These are phyloP conservation scores for Xerocomus amazonicus DNA, from an alignment of 1,284 basidiomycete genomes.

Conservation along the genomic window DNA sequence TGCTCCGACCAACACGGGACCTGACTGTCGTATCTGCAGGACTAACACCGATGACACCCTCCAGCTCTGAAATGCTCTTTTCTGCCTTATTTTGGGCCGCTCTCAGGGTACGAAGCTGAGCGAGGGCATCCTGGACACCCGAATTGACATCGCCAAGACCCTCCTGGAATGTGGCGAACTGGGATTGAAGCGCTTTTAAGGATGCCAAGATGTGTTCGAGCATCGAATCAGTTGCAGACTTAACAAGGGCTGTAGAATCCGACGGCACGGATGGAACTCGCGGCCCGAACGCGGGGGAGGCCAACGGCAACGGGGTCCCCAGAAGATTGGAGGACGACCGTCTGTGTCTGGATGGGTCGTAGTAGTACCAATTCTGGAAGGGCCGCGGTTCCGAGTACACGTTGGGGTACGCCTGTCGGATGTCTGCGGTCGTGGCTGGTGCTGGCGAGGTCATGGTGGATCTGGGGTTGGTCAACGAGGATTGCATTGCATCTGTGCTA, in stretches of 20 bases:
- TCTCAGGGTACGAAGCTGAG: slow-evolving; percentile 15
- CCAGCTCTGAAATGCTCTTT: slow-evolving; percentile 11
- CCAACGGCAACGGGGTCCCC: not conserved
- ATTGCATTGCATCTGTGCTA: not conserved
- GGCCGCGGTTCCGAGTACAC: slow-evolving; percentile 1
- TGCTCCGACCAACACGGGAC: not conserved
- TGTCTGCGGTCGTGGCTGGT: not conserved
- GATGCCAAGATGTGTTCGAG: slow-evolving; percentile 1
- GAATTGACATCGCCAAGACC: slow-evolving; percentile 5
- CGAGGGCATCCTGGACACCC: slow-evolving; percentile 18
- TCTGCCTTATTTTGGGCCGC: slow-evolving; percentile 14
- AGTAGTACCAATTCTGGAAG: slow-evolving; percentile 3
- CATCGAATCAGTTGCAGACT: not conserved
- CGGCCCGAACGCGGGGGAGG: not conserved
- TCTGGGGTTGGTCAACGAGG: not conserved
- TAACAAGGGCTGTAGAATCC: not conserved
- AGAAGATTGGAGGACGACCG: not conserved
- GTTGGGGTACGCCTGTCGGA: slow-evolving; percentile 2
- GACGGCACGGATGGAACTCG: not conserved
- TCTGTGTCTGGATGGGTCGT: slow-evolving; percentile 3
- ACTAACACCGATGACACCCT: slow-evolving; percentile 17
- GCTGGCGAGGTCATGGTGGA: not conserved
- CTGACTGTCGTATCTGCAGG: not conserved
- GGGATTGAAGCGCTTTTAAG: slow-evolving; percentile 14
- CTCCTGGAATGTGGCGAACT: slow-evolving; percentile 16